Percentiles rank a stretch among this genome's conserved stretches.
Conservation (phyloP, 345 rosid genomes). For the Arabidopsis arenosa region DNA sequence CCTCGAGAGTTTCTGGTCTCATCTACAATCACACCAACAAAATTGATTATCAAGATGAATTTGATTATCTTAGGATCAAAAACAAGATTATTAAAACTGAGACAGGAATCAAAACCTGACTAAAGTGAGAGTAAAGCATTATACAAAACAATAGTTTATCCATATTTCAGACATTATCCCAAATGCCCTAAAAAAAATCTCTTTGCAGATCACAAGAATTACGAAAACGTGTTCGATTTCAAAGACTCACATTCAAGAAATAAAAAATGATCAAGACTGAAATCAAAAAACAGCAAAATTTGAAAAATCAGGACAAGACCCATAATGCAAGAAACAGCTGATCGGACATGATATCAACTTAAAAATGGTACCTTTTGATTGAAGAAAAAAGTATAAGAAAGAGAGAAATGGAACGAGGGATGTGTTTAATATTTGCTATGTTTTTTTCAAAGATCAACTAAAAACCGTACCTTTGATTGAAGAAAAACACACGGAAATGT, state of each 20-base stretch:
- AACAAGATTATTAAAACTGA: neutral
- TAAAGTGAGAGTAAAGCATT: neutral
- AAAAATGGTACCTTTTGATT: neutral
- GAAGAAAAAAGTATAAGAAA: neutral
- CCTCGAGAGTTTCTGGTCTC: too few relatives aligned
- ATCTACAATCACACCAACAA: too few relatives aligned
- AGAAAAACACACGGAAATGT: neutral
- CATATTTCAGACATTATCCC: neutral
- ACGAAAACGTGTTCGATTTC: too few relatives aligned
- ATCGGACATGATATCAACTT: neutral
- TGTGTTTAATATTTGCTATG: neutral
- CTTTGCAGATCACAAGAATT: too few relatives aligned
- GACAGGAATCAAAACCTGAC: neutral
- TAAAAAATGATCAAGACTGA: too few relatives aligned
- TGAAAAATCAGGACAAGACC: too few relatives aligned
- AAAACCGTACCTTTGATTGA: neutral
- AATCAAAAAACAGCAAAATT: too few relatives aligned
- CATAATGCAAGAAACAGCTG: too few relatives aligned
- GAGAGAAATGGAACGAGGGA: neutral
- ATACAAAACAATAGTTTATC: neutral
- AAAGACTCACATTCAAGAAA: too few relatives aligned
- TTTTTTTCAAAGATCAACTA: neutral
- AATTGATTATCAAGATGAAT: too few relatives aligned
- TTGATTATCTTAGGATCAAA: too few relatives aligned
- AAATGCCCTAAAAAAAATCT: neutral